Base-by-base conservation (phyloP, 2,329 filamentous ascomycete genomes). In the Leptodontidium sp. region DNA sequence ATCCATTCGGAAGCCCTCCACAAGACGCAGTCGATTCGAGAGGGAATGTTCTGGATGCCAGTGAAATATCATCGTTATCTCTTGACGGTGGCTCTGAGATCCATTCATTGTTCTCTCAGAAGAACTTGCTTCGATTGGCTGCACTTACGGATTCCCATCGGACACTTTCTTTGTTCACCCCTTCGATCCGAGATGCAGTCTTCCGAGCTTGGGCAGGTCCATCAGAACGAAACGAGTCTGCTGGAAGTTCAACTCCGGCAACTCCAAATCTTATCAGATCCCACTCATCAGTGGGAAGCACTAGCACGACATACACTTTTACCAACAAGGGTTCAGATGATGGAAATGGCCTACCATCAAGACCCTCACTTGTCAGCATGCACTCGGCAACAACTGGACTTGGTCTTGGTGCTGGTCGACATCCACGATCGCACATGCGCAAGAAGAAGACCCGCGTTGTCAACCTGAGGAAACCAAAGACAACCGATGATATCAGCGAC, bases 61-160 rank as follows among this genome's bases (percentile, higher is more conserved):
- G 88, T 62, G 88, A 93, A 71, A 90, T 95, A 65, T 91, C 93
- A 0, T 89, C 91, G 3, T 82, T 97, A 64, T 91, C 92, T 0
- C 84, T 97, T 9, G 93, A 98, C 72, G 90, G 91, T 21, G 89
- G 91, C 4, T 86, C 91, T 7, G 94, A 97, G 77, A 88, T 91
- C 24, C 93, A 97, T 79, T 94, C 93, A 0, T 86, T 97, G 6
- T 98, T 99, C 79, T 98, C 95, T 0, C 93, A 97, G 77, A 97
- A 97, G 85, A 98, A 97, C 75, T 84, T 98, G 47, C 82, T 97
- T 29, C 91, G 93, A 62, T 84, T 99, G 14, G 93, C 92, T 29
- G 88, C 93, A 0, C 83, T 99, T 67, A 94, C 89, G 4, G 92
- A 97, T 76, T 97, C 94, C 2, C 94, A 98, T 75, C 90, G 93